Conservation (phyloP, 768 basidiomycete species). For the Trametes villosa region DNA sequence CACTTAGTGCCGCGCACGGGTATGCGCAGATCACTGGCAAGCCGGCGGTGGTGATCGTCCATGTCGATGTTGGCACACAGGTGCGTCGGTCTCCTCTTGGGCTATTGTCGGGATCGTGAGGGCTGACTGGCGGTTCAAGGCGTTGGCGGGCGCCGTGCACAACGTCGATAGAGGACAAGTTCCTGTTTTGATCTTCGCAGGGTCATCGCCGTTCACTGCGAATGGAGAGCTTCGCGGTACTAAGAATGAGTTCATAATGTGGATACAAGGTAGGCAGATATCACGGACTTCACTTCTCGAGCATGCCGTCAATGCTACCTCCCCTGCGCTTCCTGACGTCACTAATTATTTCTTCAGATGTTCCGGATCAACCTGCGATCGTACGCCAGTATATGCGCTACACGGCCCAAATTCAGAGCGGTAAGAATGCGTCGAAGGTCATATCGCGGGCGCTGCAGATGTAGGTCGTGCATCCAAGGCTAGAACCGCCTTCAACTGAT, state of each 20-base stretch:
- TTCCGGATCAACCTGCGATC: constrained; percentile 72
- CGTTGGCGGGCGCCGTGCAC: constrained; percentile 71
- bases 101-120: no score
- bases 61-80: constrained; percentile 75
- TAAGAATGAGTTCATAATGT: constrained; percentile 77
- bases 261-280: constrained; percentile 58
- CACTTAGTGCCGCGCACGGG: constrained; percentile 71
- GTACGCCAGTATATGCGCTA: constrained; percentile 78
- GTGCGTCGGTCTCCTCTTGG: constrained; percentile 33
- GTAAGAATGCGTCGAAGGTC: constrained; percentile 52
- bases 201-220: constrained; percentile 63
- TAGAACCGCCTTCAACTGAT: not conserved
- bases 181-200: constrained; percentile 74
- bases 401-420: constrained; percentile 60
- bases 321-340: not conserved
- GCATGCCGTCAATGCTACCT: not conserved
- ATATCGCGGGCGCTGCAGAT: constrained; percentile 67
- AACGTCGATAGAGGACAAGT: constrained; percentile 65
- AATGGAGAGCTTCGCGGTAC: constrained; percentile 62
- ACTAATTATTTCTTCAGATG: constrained; percentile 45
- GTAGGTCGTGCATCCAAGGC: constrained; percentile 38
- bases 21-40: constrained; percentile 67
- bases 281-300: not conserved
- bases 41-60: constrained; percentile 74
- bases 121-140: constrained; percentile 40